A percentile compares a stretch with the other conserved stretches of the same genome.
Evolutionary conservation across 2,329 filamentous ascomycete species (phyloP).

Genomic region (Aureobasidium subglaciale): DNA sequence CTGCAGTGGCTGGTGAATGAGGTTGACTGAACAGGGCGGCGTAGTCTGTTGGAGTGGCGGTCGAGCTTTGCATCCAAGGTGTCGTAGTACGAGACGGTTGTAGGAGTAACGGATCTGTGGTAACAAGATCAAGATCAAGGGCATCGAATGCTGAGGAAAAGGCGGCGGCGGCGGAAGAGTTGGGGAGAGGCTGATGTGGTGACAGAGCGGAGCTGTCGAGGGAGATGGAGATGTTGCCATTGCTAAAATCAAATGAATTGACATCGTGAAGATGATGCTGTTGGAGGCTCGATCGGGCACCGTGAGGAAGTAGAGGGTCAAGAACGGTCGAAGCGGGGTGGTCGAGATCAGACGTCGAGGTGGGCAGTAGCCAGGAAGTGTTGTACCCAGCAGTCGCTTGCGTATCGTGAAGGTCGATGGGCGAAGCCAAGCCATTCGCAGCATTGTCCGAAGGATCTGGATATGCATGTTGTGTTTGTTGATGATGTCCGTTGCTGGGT

Average conservation of each 20-base stretch:
- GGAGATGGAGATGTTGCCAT: constrained; percentile 34
- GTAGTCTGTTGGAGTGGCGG: not conserved
- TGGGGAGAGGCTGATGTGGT: not conserved
- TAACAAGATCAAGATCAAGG: not conserved
- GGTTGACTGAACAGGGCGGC: not conserved
- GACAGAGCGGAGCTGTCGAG: constrained; percentile 25
- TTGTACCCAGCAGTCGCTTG: not conserved
- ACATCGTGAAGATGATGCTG: constrained; percentile 18
- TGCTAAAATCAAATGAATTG: constrained; percentile 35
- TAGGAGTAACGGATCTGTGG: not conserved
- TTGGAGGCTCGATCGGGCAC: not conserved
- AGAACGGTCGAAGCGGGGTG: constrained; percentile 6
- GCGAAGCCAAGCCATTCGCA: not conserved
- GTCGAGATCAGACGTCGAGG: constrained; percentile 15
- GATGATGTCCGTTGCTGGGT: not conserved
- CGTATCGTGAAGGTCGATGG: constrained; percentile 9
- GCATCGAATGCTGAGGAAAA: not conserved
- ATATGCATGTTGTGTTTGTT: not conserved
- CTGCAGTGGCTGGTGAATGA: not conserved
- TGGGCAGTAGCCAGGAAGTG: not conserved
- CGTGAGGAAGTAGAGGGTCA: constrained; percentile 1
- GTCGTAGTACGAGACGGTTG: constrained; percentile 1
- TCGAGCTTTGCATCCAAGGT: not conserved
- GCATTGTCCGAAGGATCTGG: not conserved
- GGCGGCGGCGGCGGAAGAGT: not conserved